Percentiles rank a stretch among this genome's conserved stretches.
phyloP scores from a whole-genome alignment of 768 basidiomycete species.

The Tylopilus sp. region DNA sequence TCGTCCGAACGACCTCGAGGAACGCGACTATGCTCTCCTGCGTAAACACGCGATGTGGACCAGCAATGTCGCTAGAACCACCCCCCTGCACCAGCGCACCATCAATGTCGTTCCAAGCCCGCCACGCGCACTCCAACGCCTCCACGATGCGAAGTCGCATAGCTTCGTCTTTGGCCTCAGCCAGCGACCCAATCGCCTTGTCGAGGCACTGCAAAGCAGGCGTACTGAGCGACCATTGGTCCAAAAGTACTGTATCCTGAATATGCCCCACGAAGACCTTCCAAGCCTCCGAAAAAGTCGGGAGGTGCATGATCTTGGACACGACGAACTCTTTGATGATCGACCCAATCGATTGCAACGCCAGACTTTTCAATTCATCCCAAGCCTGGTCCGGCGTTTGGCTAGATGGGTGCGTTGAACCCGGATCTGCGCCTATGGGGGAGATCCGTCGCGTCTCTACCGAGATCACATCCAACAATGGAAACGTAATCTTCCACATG shows the following conservation, averaged over 20 bases:
- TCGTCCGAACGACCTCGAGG: constrained; percentile 65
- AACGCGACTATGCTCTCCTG: constrained; percentile 87
- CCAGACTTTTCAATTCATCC: constrained; percentile 87
- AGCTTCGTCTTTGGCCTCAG: constrained; percentile 27
- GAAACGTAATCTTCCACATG: constrained; percentile 89
- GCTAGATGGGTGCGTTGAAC: too few species aligned
- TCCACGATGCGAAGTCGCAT: constrained; percentile 40
- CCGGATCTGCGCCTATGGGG: constrained; percentile 13
- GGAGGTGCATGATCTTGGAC: constrained; percentile 67
- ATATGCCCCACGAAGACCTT: constrained; percentile 69
- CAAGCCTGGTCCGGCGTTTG: constrained; percentile 48
- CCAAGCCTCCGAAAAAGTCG: constrained; percentile 71
- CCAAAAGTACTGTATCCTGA: constrained; percentile 64
- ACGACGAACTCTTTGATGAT: constrained; percentile 81
- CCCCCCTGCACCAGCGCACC: constrained; percentile 40
- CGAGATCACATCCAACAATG: constrained; percentile 71
- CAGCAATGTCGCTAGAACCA: background rate
- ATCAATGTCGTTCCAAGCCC: constrained; percentile 64
- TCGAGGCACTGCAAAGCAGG: constrained; percentile 86
- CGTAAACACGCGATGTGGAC: constrained; percentile 17
- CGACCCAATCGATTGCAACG: constrained; percentile 77
- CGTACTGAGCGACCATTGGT: constrained; percentile 67
- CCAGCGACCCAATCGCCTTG: constrained; percentile 64
- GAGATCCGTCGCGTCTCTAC: constrained; percentile 45
- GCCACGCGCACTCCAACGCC: constrained; percentile 66